These are phyloP conservation scores for Irpex lacteus DNA, from an alignment of 1,284 basidiomycete species.

Conservation along the genomic window DNA sequence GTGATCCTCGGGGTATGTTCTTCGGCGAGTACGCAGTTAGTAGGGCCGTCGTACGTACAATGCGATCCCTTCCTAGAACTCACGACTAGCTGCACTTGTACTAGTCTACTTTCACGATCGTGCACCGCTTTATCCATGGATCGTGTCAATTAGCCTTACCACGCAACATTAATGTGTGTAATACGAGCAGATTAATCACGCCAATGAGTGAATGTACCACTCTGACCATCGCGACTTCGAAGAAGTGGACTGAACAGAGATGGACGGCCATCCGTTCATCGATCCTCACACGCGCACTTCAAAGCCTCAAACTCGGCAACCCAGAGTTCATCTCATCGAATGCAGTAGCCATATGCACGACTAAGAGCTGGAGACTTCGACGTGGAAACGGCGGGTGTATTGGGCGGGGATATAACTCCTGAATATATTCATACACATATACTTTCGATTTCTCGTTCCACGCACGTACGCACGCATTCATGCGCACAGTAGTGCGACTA, in stretches of 20 bases:
- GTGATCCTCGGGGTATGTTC: too few relatives aligned
- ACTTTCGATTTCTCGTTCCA: background rate
- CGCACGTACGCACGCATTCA: background rate
- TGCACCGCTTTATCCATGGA: background rate
- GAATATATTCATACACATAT: background rate
- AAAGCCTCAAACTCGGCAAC: background rate
- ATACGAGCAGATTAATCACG: too few relatives aligned
- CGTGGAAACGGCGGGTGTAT: too few relatives aligned
- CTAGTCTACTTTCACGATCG: background rate
- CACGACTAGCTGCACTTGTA: background rate
- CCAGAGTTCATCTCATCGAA: background rate
- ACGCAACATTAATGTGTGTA: too few relatives aligned
- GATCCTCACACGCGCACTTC: background rate
- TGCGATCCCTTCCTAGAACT: background rate
- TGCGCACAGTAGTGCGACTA: background rate
- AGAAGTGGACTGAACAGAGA: background rate
- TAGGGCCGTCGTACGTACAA: background rate
- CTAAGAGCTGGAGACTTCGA: too few relatives aligned
- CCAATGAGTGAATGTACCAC: too few relatives aligned
- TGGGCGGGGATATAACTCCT: too few relatives aligned
- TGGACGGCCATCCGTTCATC: background rate
- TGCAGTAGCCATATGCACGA: too few relatives aligned
- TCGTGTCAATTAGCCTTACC: background rate
- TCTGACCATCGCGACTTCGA: background rate
- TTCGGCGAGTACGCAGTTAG: too few relatives aligned